Conservation (phyloP, 2,329 filamentous ascomycete genomes). For the Rhynchosporium secalis region DNA sequence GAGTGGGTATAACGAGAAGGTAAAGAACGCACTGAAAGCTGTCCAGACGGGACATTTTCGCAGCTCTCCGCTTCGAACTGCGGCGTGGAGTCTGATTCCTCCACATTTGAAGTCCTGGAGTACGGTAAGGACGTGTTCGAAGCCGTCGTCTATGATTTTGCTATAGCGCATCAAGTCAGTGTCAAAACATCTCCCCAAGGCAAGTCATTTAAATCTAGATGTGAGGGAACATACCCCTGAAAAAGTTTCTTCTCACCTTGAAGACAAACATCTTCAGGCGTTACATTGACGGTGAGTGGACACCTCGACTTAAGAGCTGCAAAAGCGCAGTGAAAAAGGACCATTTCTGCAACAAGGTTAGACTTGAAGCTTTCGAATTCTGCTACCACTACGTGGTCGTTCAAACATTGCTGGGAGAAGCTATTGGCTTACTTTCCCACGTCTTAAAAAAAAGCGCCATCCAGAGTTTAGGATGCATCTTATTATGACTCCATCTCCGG, state of each 20-base stretch:
- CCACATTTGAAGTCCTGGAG: constrained; percentile 51
- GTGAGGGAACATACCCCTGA: constrained; percentile 51
- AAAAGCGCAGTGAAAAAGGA: constrained; percentile 60
- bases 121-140: constrained; percentile 54
- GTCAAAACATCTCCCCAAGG: not conserved
- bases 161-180: constrained; percentile 39
- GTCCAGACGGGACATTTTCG: constrained; percentile 62
- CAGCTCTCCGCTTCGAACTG: constrained; percentile 55
- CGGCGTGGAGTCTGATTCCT: constrained; percentile 56
- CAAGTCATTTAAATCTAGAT: not conserved
- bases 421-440: constrained; percentile 54
- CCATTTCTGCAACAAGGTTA: constrained; percentile 49
- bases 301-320: constrained; percentile 56
- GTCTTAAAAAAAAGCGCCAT: constrained; percentile 56
- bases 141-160: constrained; percentile 56
- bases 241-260: constrained; percentile 53
- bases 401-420: not conserved
- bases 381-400: not conserved
- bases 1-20: no score
- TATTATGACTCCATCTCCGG: constrained; percentile 51
- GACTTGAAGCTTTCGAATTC: not conserved
- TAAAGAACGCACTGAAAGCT: constrained; percentile 53
- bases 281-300: constrained; percentile 46
- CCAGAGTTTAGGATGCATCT: constrained; percentile 52
- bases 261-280: constrained; percentile 49